Conservation (phyloP, 805 yeast genomes). For the Dipodascopsis uninucleata region DNA sequence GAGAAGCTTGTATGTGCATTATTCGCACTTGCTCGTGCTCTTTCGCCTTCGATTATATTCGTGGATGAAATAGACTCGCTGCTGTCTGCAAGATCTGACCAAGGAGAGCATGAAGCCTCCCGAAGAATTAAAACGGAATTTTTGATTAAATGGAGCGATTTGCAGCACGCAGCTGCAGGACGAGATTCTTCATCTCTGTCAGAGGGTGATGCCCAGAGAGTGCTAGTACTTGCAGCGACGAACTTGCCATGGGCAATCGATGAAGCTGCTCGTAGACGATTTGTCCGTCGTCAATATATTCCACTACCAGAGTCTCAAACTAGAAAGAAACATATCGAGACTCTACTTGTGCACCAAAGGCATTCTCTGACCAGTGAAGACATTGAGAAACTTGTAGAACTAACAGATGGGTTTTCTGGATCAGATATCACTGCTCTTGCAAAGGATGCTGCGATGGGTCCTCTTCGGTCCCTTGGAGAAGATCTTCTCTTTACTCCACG, state of each 20-base stretch:
- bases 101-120: constrained; percentile 79
- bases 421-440: constrained; percentile 90
- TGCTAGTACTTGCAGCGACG: constrained; percentile 88
- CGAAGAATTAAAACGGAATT: constrained; percentile 90
- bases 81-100: constrained; percentile 72
- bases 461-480: constrained; percentile 85
- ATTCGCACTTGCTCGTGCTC: constrained; percentile 74
- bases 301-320: constrained; percentile 91
- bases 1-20: constrained; percentile 89
- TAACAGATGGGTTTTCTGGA: constrained; percentile 83
- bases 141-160: constrained; percentile 89
- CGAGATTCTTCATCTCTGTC: constrained; percentile 48
- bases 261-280: constrained; percentile 92
- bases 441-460: constrained; percentile 98
- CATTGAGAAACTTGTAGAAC: constrained; percentile 51
- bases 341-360: constrained; percentile 66
- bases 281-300: constrained; percentile 86
- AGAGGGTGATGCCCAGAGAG: constrained; percentile 53
- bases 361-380: constrained; percentile 66
- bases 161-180: constrained; percentile 83
- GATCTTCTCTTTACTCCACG: constrained; percentile 64
- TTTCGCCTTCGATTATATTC: constrained; percentile 90
- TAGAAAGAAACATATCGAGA: constrained; percentile 63
- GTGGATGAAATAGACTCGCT: constrained; percentile 95
- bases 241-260: constrained; percentile 96